Evolutionary conservation across 2,329 filamentous ascomycete genomes (phyloP).

Genomic region (Cladosporium sp.): DNA sequence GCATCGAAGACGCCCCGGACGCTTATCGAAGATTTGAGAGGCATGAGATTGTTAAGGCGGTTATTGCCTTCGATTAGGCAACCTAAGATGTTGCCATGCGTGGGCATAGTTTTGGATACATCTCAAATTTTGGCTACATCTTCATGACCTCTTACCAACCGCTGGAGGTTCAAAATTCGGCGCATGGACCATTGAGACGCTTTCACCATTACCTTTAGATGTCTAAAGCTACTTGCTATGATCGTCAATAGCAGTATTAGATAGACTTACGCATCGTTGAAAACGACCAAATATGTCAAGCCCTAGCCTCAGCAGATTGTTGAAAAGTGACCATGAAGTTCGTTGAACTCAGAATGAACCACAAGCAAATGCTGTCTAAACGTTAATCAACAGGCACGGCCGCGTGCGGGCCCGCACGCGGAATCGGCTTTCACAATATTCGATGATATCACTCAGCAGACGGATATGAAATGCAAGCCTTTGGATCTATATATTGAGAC

Average conservation of each 20-base stretch:
- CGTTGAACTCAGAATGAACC: background rate
- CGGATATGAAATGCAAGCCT: too few relatives aligned
- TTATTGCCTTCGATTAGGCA: slow-evolving; percentile 7
- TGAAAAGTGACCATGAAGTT: too few relatives aligned
- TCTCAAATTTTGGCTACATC: background rate
- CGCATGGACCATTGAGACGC: background rate
- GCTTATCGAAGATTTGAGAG: slow-evolving; percentile 18
- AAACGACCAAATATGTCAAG: too few relatives aligned
- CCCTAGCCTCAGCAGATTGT: too few relatives aligned
- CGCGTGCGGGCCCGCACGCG: background rate
- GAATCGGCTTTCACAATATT: background rate
- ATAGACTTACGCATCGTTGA: background rate
- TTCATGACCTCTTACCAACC: background rate
- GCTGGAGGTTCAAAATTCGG: background rate
- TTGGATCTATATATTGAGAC: background rate
- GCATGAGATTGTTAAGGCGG: slow-evolving; percentile 12
- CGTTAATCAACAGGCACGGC: background rate
- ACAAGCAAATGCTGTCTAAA: background rate
- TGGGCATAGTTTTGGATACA: background rate
- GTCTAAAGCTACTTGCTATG: background rate
- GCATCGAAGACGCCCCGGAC: slow-evolving; percentile 20
- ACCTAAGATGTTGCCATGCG: background rate
- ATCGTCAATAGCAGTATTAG: background rate
- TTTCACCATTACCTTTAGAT: background rate
- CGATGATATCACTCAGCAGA: background rate